These are phyloP conservation scores for Trichaptum fuscoviolaceum DNA, from an alignment of 768 basidiomycete genomes.

Conservation along the genomic window DNA sequence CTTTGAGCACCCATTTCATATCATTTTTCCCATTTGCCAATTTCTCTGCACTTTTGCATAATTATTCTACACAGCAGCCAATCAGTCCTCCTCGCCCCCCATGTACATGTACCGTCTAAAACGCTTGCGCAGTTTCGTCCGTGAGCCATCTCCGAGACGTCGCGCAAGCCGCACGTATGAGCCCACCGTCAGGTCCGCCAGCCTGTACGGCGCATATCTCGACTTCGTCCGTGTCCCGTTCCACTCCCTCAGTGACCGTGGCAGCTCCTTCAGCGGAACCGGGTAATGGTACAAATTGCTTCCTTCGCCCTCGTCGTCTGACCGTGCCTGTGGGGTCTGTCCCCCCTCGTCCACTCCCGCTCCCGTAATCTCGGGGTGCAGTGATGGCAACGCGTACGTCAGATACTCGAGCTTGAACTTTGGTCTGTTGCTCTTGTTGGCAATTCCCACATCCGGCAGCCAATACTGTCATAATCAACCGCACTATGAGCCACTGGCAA, in stretches of 20 bases:
- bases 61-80: conserved; percentile 7
- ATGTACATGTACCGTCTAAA: conserved; percentile 78
- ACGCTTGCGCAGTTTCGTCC: conserved; percentile 50
- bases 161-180: conserved; percentile 69
- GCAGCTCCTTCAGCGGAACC: conserved; percentile 52
- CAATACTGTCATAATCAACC: conserved; percentile 45
- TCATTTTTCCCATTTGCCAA: neutral
- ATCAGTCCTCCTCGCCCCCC: conserved; percentile 31
- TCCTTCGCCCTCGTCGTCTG: conserved; percentile 11
- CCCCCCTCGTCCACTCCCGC: conserved; percentile 15
- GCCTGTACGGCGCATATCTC: conserved; percentile 61
- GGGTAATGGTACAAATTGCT: conserved; percentile 34
- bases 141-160: conserved; percentile 47
- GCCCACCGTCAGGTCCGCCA: conserved; percentile 73
- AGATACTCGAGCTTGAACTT: conserved; percentile 74
- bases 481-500: conserved; percentile 8
- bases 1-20: conserved; percentile 1
- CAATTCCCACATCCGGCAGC: conserved; percentile 50
- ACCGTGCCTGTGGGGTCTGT: conserved; percentile 5
- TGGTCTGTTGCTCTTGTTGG: conserved; percentile 45
- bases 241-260: conserved; percentile 36
- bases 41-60: neutral
- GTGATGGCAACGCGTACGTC: conserved; percentile 46
- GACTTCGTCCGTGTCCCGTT: conserved; percentile 36
- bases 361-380: conserved; percentile 32